Conservation (phyloP, 345 rosid genomes). For the Populus tremula region DNA sequence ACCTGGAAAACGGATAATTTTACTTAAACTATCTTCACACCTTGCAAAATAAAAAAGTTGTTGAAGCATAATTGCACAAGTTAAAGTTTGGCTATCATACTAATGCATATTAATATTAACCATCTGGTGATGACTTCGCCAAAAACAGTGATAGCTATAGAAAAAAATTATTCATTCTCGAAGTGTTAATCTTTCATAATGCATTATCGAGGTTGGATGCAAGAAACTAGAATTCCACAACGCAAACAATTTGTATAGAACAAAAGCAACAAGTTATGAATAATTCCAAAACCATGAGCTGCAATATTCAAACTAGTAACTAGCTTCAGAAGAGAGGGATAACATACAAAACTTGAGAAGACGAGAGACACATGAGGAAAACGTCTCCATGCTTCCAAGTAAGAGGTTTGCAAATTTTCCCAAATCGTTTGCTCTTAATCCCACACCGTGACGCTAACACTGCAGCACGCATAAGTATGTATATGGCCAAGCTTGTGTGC, state of each 20-base stretch:
- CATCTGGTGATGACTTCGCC: neutral
- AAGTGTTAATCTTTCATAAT: neutral
- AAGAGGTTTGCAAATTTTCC: slow-evolving; percentile 79
- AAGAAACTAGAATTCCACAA: neutral
- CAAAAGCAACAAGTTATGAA: neutral
- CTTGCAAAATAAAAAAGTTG: too few relatives aligned
- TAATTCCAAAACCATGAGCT: neutral
- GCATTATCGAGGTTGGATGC: neutral
- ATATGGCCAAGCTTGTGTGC: slow-evolving; percentile 83
- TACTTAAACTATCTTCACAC: slow-evolving; percentile 6
- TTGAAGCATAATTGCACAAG: too few relatives aligned
- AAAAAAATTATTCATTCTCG: neutral
- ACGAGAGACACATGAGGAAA: slow-evolving; percentile 94
- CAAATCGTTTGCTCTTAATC: slow-evolving; percentile 80
- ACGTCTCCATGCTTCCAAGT: slow-evolving; percentile 97
- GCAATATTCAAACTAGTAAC: neutral
- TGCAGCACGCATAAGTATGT: slow-evolving; percentile 89
- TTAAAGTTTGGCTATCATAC: too few relatives aligned
- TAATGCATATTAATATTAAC: too few relatives aligned
- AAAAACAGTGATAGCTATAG: neutral
- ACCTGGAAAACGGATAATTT: slow-evolving; percentile 45
- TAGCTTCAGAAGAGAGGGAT: neutral
- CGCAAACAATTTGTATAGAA: neutral
- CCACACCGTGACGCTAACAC: slow-evolving; percentile 94
- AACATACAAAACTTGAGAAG: slow-evolving; percentile 85